Conservation (phyloP, 129 eudicot species). For the Chrysanthemum seticuspe region DNA sequence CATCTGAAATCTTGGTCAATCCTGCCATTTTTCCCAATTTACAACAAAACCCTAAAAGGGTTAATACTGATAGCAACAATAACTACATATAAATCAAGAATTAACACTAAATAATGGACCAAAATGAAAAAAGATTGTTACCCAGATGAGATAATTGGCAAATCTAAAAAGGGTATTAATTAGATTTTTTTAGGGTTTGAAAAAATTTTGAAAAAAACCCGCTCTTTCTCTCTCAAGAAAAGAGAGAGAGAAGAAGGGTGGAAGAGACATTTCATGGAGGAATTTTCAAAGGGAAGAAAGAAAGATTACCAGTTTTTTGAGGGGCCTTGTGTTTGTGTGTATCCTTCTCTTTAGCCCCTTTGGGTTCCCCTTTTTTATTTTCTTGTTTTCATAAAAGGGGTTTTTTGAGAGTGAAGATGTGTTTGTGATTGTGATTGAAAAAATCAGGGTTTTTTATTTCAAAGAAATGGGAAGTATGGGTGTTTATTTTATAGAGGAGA, state of each 20-base stretch:
- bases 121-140: not conserved
- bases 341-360: constrained; percentile 33
- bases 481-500: not conserved
- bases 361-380: constrained; percentile 5
- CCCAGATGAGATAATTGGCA: constrained; percentile 14
- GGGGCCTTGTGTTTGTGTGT: constrained; percentile 34
- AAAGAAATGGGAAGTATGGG: constrained; percentile 13
- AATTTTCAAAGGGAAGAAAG: constrained; percentile 27
- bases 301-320: constrained; percentile 42
- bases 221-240: constrained; percentile 41
- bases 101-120: not conserved
- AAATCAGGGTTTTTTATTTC: constrained; percentile 35
- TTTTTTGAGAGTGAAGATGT: constrained; percentile 5
- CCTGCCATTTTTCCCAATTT: constrained; percentile 62
- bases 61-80: not conserved
- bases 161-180: constrained; percentile 8
- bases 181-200: constrained; percentile 8
- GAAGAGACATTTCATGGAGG: constrained; percentile 37
- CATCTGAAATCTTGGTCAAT: constrained; percentile 52
- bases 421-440: not conserved
- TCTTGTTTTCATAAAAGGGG: not conserved
- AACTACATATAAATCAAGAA: not conserved
- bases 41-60: constrained; percentile 56
- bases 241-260: constrained; percentile 31
- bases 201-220: constrained; percentile 37